Conservation (phyloP, 257 asterid genomes). For the Scutellaria barbata region DNA sequence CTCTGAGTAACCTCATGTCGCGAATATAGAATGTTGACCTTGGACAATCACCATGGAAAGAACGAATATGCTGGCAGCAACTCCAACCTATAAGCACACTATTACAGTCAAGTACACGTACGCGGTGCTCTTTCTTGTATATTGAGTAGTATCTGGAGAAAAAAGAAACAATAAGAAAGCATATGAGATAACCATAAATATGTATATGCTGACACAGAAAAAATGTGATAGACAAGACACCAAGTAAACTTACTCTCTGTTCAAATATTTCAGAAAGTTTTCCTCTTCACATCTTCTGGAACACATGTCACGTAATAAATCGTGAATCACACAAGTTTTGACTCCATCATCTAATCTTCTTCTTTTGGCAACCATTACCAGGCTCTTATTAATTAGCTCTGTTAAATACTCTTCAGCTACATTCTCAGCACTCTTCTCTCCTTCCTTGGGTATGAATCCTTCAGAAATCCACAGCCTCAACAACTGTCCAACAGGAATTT, state of each 20-base stretch:
- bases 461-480: constrained; percentile 21
- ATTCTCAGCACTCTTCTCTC: not conserved
- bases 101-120: no score
- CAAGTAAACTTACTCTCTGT: not conserved
- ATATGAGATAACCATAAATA: no score
- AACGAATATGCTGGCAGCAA: constrained; percentile 20
- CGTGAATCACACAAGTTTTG: constrained; percentile 36
- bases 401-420: constrained; percentile 6
- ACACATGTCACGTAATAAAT: constrained; percentile 34
- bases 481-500: not conserved
- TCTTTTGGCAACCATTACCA: not conserved
- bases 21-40: not conserved
- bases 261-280: not conserved
- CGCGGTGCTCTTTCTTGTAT: not conserved
- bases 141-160: not conserved
- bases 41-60: constrained; percentile 14
- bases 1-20: constrained; percentile 30
- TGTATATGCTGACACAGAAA: no score
- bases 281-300: constrained; percentile 26
- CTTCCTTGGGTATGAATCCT: constrained; percentile 9
- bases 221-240: no score
- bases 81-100: not conserved
- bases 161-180: not conserved
- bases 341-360: constrained; percentile 21
- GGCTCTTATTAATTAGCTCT: not conserved